Conservation (phyloP, 192 early-diverging fungal genomes). For the Rhizophagus clarus region DNA sequence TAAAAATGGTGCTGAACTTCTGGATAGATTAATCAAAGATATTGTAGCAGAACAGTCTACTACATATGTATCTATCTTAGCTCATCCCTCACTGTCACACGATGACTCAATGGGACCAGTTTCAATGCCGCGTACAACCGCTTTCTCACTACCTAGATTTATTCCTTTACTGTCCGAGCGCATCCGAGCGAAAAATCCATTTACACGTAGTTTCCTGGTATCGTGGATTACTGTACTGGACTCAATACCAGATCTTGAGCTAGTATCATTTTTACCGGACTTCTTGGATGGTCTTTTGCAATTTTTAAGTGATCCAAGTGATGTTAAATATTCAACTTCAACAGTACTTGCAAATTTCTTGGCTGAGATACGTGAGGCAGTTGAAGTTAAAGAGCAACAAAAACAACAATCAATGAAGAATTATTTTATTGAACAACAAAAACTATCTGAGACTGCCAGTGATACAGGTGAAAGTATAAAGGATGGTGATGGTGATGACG, state of each 20-base stretch:
- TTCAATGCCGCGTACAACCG: slow-evolving; percentile 60
- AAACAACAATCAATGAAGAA: slow-evolving; percentile 41
- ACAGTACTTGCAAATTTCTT: slow-evolving; percentile 88
- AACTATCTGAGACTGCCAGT: slow-evolving; percentile 9
- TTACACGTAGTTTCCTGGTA: slow-evolving; percentile 89
- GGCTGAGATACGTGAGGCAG: slow-evolving; percentile 80
- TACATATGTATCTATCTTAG: slow-evolving; percentile 61
- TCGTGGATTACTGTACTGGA: slow-evolving; percentile 93
- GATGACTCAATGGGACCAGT: slow-evolving; percentile 42
- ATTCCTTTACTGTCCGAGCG: slow-evolving; percentile 93
- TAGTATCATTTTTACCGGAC: slow-evolving; percentile 88
- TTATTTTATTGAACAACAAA: slow-evolving; percentile 29
- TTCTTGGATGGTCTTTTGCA: slow-evolving; percentile 91
- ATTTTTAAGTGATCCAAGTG: slow-evolving; percentile 89
- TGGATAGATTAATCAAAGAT: slow-evolving; percentile 95
- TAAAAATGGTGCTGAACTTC: slow-evolving; percentile 91
- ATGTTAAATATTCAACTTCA: slow-evolving; percentile 83
- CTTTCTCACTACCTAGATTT: slow-evolving; percentile 91
- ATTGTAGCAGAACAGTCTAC: slow-evolving; percentile 91
- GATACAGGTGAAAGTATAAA: slow-evolving; percentile 18
- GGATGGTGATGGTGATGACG: slow-evolving; percentile 26
- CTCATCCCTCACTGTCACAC: slow-evolving; percentile 18
- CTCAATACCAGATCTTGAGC: slow-evolving; percentile 91
- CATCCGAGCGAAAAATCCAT: slow-evolving; percentile 88
- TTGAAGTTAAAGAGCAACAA: slow-evolving; percentile 61